Evolutionary conservation across 257 asterid species (phyloP), one percentile per base, ranked within the genome.

Genomic region (Avicennia marina): DNA sequence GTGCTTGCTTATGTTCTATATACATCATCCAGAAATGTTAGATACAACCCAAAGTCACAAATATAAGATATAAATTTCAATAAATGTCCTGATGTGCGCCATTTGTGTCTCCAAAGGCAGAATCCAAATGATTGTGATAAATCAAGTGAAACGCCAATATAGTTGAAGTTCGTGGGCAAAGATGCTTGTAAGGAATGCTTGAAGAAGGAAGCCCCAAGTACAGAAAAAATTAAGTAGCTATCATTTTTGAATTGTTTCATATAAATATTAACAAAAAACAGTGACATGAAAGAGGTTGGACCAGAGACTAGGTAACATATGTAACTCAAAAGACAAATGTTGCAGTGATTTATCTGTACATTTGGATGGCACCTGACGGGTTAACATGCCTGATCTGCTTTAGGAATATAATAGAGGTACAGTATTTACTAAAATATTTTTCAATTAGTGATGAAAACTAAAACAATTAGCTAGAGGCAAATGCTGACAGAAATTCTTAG

Each of bases 1-100:
- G 66, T 26, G 87, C 76, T 56, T 83, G 82, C 64, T 77, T 82
- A 20, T 76, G 77, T 56, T 81, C 97, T 88, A 60, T 41, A 71
- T 48, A n/a, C n/a, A 66, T 26, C 43, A 67, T 33, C 53, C 65
- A 54, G 41, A 24, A 55, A 64, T 44, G 45, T 52, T 19, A 67
- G 62, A 65, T 22, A 60, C 58, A 54, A 46, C 64, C 58, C 52
- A 62, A 49, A 57, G 40, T 60, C 12, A 36, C 51, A 58, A 40
- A n/a, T n/a, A n/a, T n/a, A n/a, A n/a, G n/a, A n/a, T n/a, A n/a
- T n/a, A n/a, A n/a, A n/a, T n/a, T n/a, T n/a, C n/a, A n/a, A n/a
- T n/a, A n/a, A n/a, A n/a, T n/a, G n/a, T n/a, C n/a, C n/a, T n/a
- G 38, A 57, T 52, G 52, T 11, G 39, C 33, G 11, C 21, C 29